A percentile compares a stretch with the other conserved stretches of the same genome.
These are phyloP conservation scores for Ophiognomonia clavigignenti-juglandacearum DNA, from an alignment of 2,329 filamentous ascomycete genomes.

Conservation along the genomic window DNA sequence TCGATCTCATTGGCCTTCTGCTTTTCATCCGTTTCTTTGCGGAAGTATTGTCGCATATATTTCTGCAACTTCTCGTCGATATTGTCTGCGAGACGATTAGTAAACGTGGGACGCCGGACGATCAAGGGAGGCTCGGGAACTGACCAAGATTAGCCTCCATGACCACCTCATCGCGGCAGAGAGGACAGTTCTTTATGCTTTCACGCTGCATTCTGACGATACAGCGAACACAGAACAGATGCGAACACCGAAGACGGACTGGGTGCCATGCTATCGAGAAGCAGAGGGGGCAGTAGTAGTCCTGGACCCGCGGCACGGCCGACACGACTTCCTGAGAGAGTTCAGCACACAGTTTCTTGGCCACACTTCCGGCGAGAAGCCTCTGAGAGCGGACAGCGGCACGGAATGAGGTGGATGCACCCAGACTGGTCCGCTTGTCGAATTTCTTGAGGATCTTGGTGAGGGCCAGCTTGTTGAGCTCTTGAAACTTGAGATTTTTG, in stretches of 20 bases:
- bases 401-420: constrained; percentile 60
- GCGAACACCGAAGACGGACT: constrained; percentile 68
- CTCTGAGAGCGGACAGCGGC: constrained; percentile 52
- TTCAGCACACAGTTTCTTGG: constrained; percentile 70
- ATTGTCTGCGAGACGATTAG: constrained; percentile 43
- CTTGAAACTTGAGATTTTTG: constrained; percentile 77
- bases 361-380: constrained; percentile 62
- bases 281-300: constrained; percentile 80
- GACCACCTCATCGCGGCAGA: constrained; percentile 70
- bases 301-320: constrained; percentile 75
- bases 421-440: constrained; percentile 76
- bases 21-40: constrained; percentile 63
- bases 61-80: constrained; percentile 64
- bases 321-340: constrained; percentile 68
- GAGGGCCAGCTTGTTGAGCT: constrained; percentile 74
- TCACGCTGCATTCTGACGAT: constrained; percentile 74
- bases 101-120: not conserved
- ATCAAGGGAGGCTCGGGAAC: constrained; percentile 17
- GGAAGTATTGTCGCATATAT: constrained; percentile 73
- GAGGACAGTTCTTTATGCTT: constrained; percentile 63
- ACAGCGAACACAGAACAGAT: constrained; percentile 81
- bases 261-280: constrained; percentile 76
- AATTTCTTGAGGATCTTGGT: constrained; percentile 88
- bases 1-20: constrained; percentile 69
- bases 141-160: constrained; percentile 63